A percentile compares a stretch with the other conserved stretches of the same genome.
Conservation (phyloP, 805 yeast genomes). For the Lipomyces spencermartinsiae region DNA sequence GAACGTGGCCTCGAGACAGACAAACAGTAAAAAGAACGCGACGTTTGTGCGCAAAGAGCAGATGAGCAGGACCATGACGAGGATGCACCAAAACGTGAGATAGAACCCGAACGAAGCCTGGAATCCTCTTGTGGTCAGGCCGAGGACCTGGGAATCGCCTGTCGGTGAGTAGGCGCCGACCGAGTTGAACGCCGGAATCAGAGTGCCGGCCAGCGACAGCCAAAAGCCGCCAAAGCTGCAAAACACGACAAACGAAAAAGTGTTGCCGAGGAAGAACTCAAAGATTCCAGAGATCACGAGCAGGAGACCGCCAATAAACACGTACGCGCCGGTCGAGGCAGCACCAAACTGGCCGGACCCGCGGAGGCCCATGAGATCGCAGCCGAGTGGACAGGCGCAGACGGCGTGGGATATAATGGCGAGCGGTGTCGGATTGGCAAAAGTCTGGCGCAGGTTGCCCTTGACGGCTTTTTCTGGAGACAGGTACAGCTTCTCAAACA, state of each 20-base stretch:
- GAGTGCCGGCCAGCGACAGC: conserved; percentile 35
- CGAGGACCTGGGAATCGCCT: conserved; percentile 28
- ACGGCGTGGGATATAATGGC: conserved; percentile 35
- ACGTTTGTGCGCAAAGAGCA: conserved; percentile 37
- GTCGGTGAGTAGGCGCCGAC: conserved; percentile 37
- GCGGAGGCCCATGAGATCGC: conserved; percentile 37
- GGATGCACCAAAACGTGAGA: conserved; percentile 33
- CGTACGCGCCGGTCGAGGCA: conserved; percentile 33
- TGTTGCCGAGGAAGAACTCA: conserved; percentile 40
- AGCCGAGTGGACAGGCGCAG: conserved; percentile 34
- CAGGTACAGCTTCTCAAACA: conserved; percentile 38
- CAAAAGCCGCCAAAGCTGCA: conserved; percentile 36
- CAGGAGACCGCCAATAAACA: conserved; percentile 36
- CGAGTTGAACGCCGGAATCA: conserved; percentile 36
- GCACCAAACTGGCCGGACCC: conserved; percentile 39
- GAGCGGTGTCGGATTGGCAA: conserved; percentile 38
- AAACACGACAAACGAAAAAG: conserved; percentile 38
- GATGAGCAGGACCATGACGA: conserved; percentile 25
- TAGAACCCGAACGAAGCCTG: conserved; percentile 34
- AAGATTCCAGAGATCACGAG: conserved; percentile 33
- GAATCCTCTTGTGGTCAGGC: conserved; percentile 26
- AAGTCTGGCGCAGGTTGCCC: conserved; percentile 36
- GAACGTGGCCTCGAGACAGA: conserved; percentile 26
- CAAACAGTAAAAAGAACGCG: conserved; percentile 31
- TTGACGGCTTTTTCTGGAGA: conserved; percentile 33